These are phyloP conservation scores for Pseudogymnoascus sp. DNA, from an alignment of 2,329 filamentous ascomycete species.

Conservation along the genomic window DNA sequence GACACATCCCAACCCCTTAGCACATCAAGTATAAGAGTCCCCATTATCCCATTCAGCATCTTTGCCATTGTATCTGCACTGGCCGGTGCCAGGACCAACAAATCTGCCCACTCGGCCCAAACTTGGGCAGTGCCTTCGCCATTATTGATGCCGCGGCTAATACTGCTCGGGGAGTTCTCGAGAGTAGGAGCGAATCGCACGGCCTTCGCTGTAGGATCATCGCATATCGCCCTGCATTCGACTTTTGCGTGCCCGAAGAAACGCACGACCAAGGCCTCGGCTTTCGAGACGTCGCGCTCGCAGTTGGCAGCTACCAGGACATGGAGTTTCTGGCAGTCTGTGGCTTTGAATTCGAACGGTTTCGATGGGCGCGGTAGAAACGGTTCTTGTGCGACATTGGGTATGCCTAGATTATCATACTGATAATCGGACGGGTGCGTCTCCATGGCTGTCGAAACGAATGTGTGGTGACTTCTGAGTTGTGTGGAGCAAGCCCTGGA, in stretches of 20 bases:
- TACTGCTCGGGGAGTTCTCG: slow-evolving; percentile 22
- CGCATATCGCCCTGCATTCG: slow-evolving; percentile 52
- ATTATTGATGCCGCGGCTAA: background rate
- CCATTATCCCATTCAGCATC: slow-evolving; percentile 78
- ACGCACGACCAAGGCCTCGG: slow-evolving; percentile 56
- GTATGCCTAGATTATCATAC: background rate
- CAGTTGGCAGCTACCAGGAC: slow-evolving; percentile 60
- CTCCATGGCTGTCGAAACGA: background rate
- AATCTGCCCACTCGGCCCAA: slow-evolving; percentile 78
- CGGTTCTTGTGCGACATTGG: slow-evolving; percentile 10
- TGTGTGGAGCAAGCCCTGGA: slow-evolving; percentile 1
- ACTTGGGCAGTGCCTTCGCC: slow-evolving; percentile 37
- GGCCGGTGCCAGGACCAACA: slow-evolving; percentile 75
- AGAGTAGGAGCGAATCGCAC: slow-evolving; percentile 37
- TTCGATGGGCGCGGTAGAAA: slow-evolving; percentile 20
- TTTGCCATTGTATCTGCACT: slow-evolving; percentile 77
- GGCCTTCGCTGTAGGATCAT: slow-evolving; percentile 54
- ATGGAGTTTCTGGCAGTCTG: slow-evolving; percentile 48
- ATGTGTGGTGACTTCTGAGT: slow-evolving; percentile 4
- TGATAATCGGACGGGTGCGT: background rate
- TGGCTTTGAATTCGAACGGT: slow-evolving; percentile 22
- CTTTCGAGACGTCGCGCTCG: slow-evolving; percentile 54
- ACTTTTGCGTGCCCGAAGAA: slow-evolving; percentile 57
- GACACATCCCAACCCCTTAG: slow-evolving; percentile 78
- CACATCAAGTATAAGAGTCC: slow-evolving; percentile 71